Evolutionary conservation across 2,329 filamentous ascomycete genomes (phyloP), one percentile per base, ranked within the genome.

Genomic region (Conoideocrella luteorostrata): DNA sequence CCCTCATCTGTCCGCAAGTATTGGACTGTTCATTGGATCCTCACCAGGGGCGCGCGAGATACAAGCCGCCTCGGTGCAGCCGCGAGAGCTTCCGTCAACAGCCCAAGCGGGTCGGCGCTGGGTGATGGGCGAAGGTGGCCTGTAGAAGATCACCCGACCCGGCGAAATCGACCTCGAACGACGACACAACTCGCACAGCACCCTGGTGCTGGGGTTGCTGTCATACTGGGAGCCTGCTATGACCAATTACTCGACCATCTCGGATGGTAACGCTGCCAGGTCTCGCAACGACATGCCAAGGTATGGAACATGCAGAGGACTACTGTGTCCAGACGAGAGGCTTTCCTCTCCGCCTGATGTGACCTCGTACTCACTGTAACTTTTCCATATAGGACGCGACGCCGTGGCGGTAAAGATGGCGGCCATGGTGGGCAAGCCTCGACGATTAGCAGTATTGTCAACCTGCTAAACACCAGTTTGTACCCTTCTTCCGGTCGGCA

Each of bases 401-500:
- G 74, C 54, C 71, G 81, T 58, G 78, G 75, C 50, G 82, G 84
- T 56, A 89, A 89, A 67, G 80, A 86, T 64, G 77, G 74, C 45
- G 84, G 84, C 47, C 57, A 63, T 47, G 61, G 61, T 20, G 90
- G 93, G 43, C 79, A 90, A 59, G 93, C 93, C 54, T 86, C 87
- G 54, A 95, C 87, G 80, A 65, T 84, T 43, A 95, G 89, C 69
- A 95, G 90, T 62, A 85, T 93, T 52, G 85, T 97, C 68, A 98
- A 98, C 64, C 74, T 98, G 51, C 75, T 97, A 51, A 98, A 98
- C 66, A 98, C 93, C 15, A 98, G 88, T 93, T 75, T 47, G 79
- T 56, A 33, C 23, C 17, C 33, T 24, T 35, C 11, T 20, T 23
- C 15, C 32, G 50, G 35, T 52, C 49, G 45, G 18, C 20, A 15